Percentiles rank a stretch among this genome's conserved stretches.
Conservation (phyloP, 805 yeast genomes). For the Diddensiella caesifluorescens region DNA sequence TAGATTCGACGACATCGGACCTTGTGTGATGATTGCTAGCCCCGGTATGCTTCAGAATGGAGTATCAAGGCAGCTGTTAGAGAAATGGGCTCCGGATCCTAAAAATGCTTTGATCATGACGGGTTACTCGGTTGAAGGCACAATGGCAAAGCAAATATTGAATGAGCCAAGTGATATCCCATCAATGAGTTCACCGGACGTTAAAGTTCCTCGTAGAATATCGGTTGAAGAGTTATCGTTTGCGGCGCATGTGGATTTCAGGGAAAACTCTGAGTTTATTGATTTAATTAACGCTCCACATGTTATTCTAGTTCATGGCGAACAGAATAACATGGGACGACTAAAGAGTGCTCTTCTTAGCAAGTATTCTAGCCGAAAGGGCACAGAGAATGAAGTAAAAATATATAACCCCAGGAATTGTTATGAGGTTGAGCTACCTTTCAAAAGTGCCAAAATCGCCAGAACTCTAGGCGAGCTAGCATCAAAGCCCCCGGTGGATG, state of each 20-base stretch:
- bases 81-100: slow-evolving; percentile 96
- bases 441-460: slow-evolving; percentile 80
- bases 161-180: slow-evolving; percentile 91
- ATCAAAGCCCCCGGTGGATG: slow-evolving; percentile 42
- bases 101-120: slow-evolving; percentile 83
- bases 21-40: slow-evolving; percentile 92
- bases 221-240: slow-evolving; percentile 90
- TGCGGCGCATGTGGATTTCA: slow-evolving; percentile 99
- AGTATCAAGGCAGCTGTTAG: slow-evolving; percentile 82
- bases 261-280: slow-evolving; percentile 86
- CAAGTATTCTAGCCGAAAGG: slow-evolving; percentile 73
- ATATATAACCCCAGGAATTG: slow-evolving; percentile 92
- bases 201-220: slow-evolving; percentile 79
- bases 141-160: slow-evolving; percentile 86
- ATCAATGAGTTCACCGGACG: slow-evolving; percentile 72
- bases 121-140: slow-evolving; percentile 98
- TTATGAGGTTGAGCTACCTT: slow-evolving; percentile 66
- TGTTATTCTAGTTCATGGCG: slow-evolving; percentile 94
- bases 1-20: slow-evolving; percentile 85
- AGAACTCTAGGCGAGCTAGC: slow-evolving; percentile 62
- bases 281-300: slow-evolving; percentile 80
- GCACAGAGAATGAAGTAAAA: slow-evolving; percentile 83
- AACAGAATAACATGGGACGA: slow-evolving; percentile 97
- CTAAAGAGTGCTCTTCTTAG: slow-evolving; percentile 86
- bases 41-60: slow-evolving; percentile 99